Evolutionary conservation across 306 rosid species (phyloP).

Genomic region (Vigna unguiculata): DNA sequence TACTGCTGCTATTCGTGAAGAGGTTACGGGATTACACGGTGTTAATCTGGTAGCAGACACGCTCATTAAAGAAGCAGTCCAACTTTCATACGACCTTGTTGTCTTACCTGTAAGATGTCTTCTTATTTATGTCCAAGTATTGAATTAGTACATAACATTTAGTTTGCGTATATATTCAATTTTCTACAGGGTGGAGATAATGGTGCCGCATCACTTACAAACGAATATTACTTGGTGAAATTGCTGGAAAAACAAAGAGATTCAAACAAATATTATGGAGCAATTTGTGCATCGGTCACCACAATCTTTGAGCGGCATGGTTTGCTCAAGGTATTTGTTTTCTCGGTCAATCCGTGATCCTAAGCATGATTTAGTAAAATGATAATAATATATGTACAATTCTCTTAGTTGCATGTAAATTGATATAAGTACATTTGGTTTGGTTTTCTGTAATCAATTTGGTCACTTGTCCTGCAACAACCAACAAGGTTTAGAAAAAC

Average conservation of each 20-base stretch:
- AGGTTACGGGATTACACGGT: conserved; percentile 74
- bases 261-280: conserved; percentile 84
- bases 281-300: conserved; percentile 97
- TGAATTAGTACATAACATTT: conserved; percentile 1
- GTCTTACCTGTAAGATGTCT: conserved; percentile 78
- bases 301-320: conserved; percentile 92
- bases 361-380: conserved; percentile 3
- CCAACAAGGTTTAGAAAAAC: neutral
- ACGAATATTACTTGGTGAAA: conserved; percentile 64
- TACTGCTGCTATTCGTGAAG: conserved; percentile 86
- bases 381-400: neutral
- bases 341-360: conserved; percentile 28
- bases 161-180: conserved; percentile 34
- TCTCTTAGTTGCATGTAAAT: neutral
- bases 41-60: conserved; percentile 88
- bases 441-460: neutral
- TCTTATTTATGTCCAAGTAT: neutral
- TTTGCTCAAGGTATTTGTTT: conserved; percentile 71
- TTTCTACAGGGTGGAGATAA: conserved; percentile 87
- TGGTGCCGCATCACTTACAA: too few relatives aligned
- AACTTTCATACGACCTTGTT: conserved; percentile 75
- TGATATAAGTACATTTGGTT: neutral
- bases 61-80: conserved; percentile 78
- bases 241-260: conserved; percentile 78
- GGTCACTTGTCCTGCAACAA: conserved; percentile 1